Evolutionary conservation across 345 rosid genomes (phyloP), one percentile per base, ranked within the genome.

Genomic region (Litchi chinensis): DNA sequence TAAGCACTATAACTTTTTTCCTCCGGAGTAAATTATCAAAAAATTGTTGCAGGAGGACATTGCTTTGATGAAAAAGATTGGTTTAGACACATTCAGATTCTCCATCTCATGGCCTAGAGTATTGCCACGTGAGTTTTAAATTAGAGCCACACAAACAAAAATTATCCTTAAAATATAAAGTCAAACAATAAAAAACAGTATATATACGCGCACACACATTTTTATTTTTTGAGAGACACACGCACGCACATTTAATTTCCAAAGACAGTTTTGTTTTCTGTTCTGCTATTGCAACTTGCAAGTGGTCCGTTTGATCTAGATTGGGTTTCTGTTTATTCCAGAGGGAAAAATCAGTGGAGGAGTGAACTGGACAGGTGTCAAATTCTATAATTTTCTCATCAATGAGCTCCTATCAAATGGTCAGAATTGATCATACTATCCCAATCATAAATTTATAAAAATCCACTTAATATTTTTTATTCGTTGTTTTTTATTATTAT

Each of bases 41-140:
- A 32, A 32, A 32, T 32, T 32, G 37, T 24, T 22, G 26, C 67
- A 87, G 90, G 86, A 85, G 24, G 91, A 87, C 59, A 76, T 87
- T 48, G 48, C 66, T n/a, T 59, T 85, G 26, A 69, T 87, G 87
- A 89, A 81, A 64, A 63, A 83, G 37, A 75, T 89, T 59, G 85
- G 86, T 0, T 21, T 87, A 59, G 86, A 85, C 79, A 81, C 90
- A 19, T 85, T 79, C 57, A 87, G 87, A 63, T 82, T 89, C 70
- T 89, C 91, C 1, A 83, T 89, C 24, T 85, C 91, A 16, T 89
- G 91, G 91, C n/a, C 90, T 10, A 79, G 91, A 80, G 69, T 89
- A 66, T 32, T 89, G 26, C 90, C 91, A 21, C 39, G 91, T 88
- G 83, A 81, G 84, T 41, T 0, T 63, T 32, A 32, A 32, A 32